These are phyloP conservation scores for Spergularia marina DNA, from an alignment of 148 eudicot species.

Conservation along the genomic window DNA sequence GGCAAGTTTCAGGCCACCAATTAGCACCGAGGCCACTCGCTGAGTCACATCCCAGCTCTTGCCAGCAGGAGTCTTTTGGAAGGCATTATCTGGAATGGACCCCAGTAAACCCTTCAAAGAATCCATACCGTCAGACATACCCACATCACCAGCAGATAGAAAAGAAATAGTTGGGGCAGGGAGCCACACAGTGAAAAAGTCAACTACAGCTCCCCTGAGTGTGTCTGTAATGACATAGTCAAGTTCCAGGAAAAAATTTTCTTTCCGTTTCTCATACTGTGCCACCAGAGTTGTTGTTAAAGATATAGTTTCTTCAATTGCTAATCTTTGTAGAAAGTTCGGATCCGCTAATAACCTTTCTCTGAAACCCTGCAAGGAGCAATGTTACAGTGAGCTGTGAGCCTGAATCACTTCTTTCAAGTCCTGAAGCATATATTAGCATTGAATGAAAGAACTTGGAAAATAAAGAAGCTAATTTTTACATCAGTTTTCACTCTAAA, in stretches of 20 bases:
- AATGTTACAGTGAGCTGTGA: not conserved
- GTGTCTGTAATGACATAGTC: conserved; percentile 90
- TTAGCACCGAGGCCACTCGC: conserved; percentile 76
- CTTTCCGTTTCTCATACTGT: conserved; percentile 88
- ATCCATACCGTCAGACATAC: conserved; percentile 54
- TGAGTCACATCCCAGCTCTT: conserved; percentile 78
- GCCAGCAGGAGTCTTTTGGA: conserved; percentile 80
- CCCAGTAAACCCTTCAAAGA: conserved; percentile 74
- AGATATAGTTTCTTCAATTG: conserved; percentile 90
- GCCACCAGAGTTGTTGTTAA: conserved; percentile 89
- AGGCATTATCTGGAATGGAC: conserved; percentile 93
- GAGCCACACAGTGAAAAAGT: conserved; percentile 96
- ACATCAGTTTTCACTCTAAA: not conserved
- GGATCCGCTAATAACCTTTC: conserved; percentile 96
- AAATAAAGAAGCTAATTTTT: not conserved
- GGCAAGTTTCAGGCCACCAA: conserved; percentile 90
- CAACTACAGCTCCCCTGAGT: conserved; percentile 78
- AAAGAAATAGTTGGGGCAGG: conserved; percentile 97
- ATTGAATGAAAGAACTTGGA: not conserved
- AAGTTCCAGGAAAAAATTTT: conserved; percentile 78
- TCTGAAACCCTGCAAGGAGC: conserved; percentile 77
- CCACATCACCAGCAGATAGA: conserved; percentile 61
- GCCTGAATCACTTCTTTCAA: not conserved
- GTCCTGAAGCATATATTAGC: not conserved
- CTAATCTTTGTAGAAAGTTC: conserved; percentile 74